Conservation (phyloP, 2,329 filamentous ascomycete species). For the Myriosclerotinia scirpicola region DNA sequence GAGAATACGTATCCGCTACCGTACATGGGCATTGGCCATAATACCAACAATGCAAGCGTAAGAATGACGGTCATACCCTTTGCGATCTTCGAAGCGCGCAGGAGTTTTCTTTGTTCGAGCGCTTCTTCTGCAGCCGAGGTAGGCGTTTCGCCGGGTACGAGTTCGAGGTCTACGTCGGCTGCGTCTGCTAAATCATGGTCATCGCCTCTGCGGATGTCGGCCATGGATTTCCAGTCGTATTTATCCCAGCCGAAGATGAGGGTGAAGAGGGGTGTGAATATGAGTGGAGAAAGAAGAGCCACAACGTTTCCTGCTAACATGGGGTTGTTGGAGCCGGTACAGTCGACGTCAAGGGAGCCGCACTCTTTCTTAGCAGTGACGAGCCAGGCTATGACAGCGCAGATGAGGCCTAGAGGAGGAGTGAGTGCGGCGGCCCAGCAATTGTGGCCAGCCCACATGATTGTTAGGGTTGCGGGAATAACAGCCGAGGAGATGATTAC, state of each 20-base stretch:
- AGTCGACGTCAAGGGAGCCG: conserved; percentile 66
- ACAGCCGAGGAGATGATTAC: conserved; percentile 86
- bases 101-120: conserved; percentile 49
- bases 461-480: conserved; percentile 75
- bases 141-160: conserved; percentile 52
- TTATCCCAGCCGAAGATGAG: conserved; percentile 62
- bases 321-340: conserved; percentile 80
- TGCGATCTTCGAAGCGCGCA: conserved; percentile 53
- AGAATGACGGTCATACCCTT: conserved; percentile 56
- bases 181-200: conserved; percentile 69
- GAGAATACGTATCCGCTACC: conserved; percentile 78
- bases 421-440: conserved; percentile 69
- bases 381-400: conserved; percentile 73
- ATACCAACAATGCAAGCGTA: conserved; percentile 70
- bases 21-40: conserved; percentile 95
- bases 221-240: conserved; percentile 87
- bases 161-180: conserved; percentile 65
- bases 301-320: conserved; percentile 88
- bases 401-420: conserved; percentile 67
- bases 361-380: conserved; percentile 71
- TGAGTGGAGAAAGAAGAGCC: conserved; percentile 71
- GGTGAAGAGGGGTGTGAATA: conserved; percentile 77
- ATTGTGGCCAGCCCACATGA: conserved; percentile 80
- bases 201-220: conserved; percentile 72
- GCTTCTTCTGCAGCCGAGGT: conserved; percentile 44